Evolutionary conservation across 2,329 filamentous ascomycete species (phyloP).

Genomic region (Colletotrichum cereale): DNA sequence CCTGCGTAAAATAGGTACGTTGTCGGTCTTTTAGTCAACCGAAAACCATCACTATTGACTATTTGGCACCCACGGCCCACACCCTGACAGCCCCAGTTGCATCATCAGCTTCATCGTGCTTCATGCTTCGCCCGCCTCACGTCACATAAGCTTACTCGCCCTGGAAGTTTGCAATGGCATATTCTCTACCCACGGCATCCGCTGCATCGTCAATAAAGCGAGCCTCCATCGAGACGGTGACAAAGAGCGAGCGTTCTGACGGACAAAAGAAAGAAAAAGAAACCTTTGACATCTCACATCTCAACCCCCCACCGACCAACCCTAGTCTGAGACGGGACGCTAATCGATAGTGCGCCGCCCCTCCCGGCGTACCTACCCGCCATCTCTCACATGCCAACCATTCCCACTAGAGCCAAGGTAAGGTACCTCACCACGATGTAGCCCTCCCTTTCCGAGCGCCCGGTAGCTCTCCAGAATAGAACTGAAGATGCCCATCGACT

Average conservation of each 20-base stretch:
- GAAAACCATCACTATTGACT: no score
- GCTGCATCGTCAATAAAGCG: neutral
- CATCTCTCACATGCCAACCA: constrained; percentile 3
- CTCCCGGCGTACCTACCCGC: neutral
- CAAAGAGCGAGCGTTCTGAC: neutral
- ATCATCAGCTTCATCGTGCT: neutral
- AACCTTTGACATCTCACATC: constrained; percentile 15
- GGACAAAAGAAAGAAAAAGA: neutral
- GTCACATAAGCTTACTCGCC: neutral
- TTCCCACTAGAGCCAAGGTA: neutral
- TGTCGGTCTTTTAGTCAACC: neutral
- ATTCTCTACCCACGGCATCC: neutral
- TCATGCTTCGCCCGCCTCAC: neutral
- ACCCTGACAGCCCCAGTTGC: neutral
- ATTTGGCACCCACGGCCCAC: neutral
- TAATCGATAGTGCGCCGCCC: neutral
- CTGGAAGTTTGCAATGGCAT: neutral
- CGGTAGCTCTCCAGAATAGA: constrained; percentile 1
- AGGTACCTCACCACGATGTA: neutral
- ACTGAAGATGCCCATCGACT: neutral
- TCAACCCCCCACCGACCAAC: constrained; percentile 12
- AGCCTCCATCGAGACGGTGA: neutral
- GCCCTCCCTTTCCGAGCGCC: neutral
- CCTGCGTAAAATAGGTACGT: no score
- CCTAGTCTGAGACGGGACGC: neutral